Base-by-base conservation (phyloP, 257 asterid genomes). In the Echium plantagineum region DNA sequence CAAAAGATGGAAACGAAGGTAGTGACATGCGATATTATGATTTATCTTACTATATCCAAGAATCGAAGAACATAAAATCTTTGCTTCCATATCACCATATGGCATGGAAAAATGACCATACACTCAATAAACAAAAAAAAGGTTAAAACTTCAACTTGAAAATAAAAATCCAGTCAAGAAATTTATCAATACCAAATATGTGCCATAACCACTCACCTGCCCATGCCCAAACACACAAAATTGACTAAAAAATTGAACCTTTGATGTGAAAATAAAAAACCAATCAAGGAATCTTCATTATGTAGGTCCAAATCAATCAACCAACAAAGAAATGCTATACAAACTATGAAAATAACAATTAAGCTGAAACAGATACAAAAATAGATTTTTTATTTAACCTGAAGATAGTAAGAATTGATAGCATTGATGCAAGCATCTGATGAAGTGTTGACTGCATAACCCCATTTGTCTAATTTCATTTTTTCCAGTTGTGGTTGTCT, bases 401-500 rank as follows among this genome's bases (percentile, higher is more conserved):
- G 83, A 58, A 72, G 64, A 72, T 91, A 85, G 75, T 85, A 91
- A 35, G 89, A 75, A 65, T 88, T 82, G 72, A 91, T 91, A n/a
- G 94, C 82, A 49, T 84, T 66, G 9, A 91, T 70, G 70, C 95
- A 91, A 58, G 84, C 68, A 64, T 86, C 94, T 5, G 97, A 88
- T 63, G 54, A 65, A 58, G 95, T 88, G 15, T 77, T 78, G 9
- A 91, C 94, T 75, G 79, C 68, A 64, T 91, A 88, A 48, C 94
- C 97, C 97, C 98, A 88, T 69, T 71, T 63, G 66, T 85, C 94
- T 67, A 81, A 19, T 71, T 77, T 82, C 74, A 75, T 63, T 21
- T 52, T 73, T 66, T 32, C 80, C 89, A 2, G 2, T 24, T 24
- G 26, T 24, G 26, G 2, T 24, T 24, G 1, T 24, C 26, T 24